phyloP scores from a whole-genome alignment of 495 filamentous ascomycete genomes.

The Lentithecium fluviatile region DNA sequence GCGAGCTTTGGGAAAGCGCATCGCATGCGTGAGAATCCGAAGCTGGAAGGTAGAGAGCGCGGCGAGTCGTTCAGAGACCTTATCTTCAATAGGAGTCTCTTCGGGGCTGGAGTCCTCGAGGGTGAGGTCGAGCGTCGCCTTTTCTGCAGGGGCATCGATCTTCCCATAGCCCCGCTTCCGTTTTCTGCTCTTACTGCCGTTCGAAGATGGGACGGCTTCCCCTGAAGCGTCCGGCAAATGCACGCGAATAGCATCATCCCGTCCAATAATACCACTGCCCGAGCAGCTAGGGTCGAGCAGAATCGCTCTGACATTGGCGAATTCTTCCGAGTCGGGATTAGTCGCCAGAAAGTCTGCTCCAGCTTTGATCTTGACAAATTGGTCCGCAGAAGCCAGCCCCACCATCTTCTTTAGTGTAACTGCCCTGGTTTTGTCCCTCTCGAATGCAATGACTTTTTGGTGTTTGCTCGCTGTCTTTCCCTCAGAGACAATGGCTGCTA shows the following conservation, averaged over 20 bases:
- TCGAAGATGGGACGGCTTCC: neutral
- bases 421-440: slow-evolving; percentile 65
- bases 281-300: slow-evolving; percentile 92
- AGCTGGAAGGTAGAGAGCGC: slow-evolving; percentile 50
- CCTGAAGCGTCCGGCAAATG: slow-evolving; percentile 46
- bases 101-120: slow-evolving; percentile 48
- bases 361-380: slow-evolving; percentile 60
- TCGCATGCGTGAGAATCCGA: slow-evolving; percentile 52
- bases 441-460: slow-evolving; percentile 63
- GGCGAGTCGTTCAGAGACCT: slow-evolving; percentile 52
- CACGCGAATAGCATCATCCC: slow-evolving; percentile 69
- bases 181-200: slow-evolving; percentile 46
- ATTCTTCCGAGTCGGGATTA: slow-evolving; percentile 57
- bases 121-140: slow-evolving; percentile 40
- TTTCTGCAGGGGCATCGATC: neutral
- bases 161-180: slow-evolving; percentile 19
- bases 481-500: slow-evolving; percentile 65
- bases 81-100: slow-evolving; percentile 11
- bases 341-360: slow-evolving; percentile 78
- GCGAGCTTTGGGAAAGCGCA: slow-evolving; percentile 72
- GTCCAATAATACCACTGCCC: slow-evolving; percentile 87
- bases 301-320: slow-evolving; percentile 64
- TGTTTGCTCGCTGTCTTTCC: neutral
- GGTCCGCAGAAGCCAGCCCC: slow-evolving; percentile 64
- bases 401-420: slow-evolving; percentile 81